Base-by-base conservation (phyloP, 495 filamentous ascomycete genomes). In the Tetracladium setigerum region DNA sequence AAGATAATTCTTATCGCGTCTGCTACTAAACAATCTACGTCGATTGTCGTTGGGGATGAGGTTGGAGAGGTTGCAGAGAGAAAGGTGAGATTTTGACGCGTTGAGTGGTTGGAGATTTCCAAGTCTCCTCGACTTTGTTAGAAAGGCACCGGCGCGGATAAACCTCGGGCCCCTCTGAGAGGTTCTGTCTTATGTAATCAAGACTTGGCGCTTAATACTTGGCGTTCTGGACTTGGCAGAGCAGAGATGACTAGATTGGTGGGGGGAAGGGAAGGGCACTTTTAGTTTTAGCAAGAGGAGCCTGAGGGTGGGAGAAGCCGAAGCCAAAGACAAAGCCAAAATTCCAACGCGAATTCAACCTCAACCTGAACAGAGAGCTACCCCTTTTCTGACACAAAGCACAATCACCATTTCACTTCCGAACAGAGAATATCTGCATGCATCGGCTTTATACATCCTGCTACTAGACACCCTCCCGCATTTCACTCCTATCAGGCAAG, bases 1-100 rank as follows among this genome's bases (percentile, higher is more conserved):
- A 8, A 38, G 15, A 15, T 14, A 9, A 7, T 10, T 38, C 5
- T 38, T 36, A 40, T 56, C 57, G 53, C 54, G 57, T 59, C 47
- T 5, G 16, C 33, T 46, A 55, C 52, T 32, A 22, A 45, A 22
- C 31, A 24, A 8, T 12, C 16, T 15, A 15, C 31, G 5, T 16
- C n/a, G n/a, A 41, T 22, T 36, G 47, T 38, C 5, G 45, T 49
- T 49, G 44, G 40, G 10, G 41, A 49, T 41, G 40, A 35, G 30
- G 30, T 37, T 41, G 47, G 32, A 40, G 50, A 30, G 24, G 37
- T 31, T 16, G 34, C 15, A 19, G 14, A 32, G 18, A 11, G 13
- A 24, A 24, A 15, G 43, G 37, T 16, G 31, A 31, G 41, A 27
- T 32, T 46, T 43, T 36, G 44, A 48, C 38, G 44, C 38, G 50